Conservation (phyloP, 305 asterid genomes). For the Solanum hybrid region DNA sequence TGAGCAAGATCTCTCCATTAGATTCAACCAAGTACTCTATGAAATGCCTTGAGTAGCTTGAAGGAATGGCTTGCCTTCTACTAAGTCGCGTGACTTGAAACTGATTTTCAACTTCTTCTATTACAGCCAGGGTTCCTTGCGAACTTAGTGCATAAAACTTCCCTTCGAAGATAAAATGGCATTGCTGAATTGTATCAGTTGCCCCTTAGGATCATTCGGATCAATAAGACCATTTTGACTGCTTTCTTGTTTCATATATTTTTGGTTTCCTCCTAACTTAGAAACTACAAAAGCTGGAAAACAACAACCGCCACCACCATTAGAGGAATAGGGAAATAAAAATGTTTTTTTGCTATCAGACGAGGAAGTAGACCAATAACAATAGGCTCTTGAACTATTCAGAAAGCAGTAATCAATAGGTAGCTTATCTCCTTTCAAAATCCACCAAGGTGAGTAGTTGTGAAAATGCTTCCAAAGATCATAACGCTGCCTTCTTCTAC, state of each 20-base stretch:
- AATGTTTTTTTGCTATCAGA: background rate
- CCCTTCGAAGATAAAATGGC: constrained; percentile 23
- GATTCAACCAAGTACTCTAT: constrained; percentile 29
- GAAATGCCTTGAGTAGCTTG: constrained; percentile 19
- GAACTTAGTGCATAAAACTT: constrained; percentile 36
- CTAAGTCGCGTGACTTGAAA: constrained; percentile 21
- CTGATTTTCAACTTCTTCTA: constrained; percentile 20
- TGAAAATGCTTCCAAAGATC: constrained; percentile 6
- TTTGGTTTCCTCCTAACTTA: background rate
- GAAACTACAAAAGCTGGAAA: background rate
- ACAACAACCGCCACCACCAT: background rate
- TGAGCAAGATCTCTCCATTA: constrained; percentile 34
- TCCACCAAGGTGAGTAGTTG: constrained; percentile 16
- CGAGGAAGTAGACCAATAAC: background rate
- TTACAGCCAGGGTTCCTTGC: constrained; percentile 39
- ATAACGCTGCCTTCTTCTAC: background rate
- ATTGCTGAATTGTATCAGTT: constrained; percentile 24
- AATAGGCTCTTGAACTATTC: background rate
- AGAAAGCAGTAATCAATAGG: background rate
- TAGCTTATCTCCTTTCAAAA: background rate
- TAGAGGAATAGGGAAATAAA: background rate
- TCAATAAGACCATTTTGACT: constrained; percentile 14
- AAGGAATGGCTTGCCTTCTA: constrained; percentile 27
- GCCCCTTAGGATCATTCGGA: background rate
- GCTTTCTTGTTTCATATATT: constrained; percentile 11